phyloP scores from a whole-genome alignment of 371 early-diverging fungal species.

The Chytridiales sp. region DNA sequence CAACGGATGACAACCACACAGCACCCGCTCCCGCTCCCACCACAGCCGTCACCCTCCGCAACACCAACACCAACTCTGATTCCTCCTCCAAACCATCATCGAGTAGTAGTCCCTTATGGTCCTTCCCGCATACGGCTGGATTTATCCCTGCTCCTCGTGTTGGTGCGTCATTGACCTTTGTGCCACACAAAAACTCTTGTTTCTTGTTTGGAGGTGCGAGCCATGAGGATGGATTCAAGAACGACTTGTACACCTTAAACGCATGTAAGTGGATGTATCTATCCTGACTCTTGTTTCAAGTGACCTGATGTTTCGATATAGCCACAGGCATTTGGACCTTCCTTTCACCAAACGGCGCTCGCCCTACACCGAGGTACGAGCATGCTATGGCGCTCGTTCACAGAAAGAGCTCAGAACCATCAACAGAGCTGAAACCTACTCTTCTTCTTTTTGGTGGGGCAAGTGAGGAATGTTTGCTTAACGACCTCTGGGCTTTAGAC shows the following conservation, averaged over 20 bases:
- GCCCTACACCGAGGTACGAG: constrained; percentile 30
- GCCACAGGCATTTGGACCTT: neutral
- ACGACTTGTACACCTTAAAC: constrained; percentile 22
- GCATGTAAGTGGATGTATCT: no score
- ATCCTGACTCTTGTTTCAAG: no score
- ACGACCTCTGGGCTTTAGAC: constrained; percentile 35
- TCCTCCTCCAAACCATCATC: no score
- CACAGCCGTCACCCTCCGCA: no score
- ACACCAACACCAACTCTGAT: no score
- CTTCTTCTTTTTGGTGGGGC: constrained; percentile 36
- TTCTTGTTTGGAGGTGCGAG: constrained; percentile 39
- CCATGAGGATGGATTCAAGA: constrained; percentile 31
- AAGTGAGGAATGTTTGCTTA: constrained; percentile 20
- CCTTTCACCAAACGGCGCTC: neutral
- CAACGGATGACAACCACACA: no score
- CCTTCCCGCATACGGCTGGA: no score
- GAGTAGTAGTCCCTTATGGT: no score
- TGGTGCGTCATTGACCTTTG: constrained; percentile 6
- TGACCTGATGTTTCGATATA: no score
- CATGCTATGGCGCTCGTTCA: constrained; percentile 21
- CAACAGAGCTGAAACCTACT: neutral
- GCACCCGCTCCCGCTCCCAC: no score
- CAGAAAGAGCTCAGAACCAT: neutral
- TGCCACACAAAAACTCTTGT: neutral
- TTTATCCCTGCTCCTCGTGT: constrained; percentile 13